phyloP scores from a whole-genome alignment of 768 basidiomycete species.

The Tulasnella sp. region DNA sequence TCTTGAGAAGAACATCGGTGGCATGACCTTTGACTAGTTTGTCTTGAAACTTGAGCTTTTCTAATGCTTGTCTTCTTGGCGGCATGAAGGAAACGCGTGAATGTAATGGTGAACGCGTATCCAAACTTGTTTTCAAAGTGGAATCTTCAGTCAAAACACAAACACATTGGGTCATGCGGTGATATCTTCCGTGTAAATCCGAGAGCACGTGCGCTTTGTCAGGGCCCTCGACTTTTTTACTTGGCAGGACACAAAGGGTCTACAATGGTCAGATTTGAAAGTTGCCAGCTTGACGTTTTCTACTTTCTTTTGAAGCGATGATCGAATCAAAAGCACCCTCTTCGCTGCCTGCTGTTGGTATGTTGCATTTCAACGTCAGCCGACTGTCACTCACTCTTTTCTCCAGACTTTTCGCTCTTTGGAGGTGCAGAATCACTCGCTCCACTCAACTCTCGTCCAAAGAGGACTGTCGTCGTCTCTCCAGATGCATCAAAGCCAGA shows the following conservation, averaged over 20 bases:
- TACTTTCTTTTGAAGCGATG: not conserved
- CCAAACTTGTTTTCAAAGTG: not conserved
- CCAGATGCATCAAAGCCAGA: conserved; percentile 24
- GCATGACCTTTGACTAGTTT: conserved; percentile 66
- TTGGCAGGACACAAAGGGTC: not conserved
- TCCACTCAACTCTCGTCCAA: conserved; percentile 31
- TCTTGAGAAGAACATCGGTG: conserved; percentile 75
- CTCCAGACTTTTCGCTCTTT: conserved; percentile 1
- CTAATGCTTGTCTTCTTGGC: conserved; percentile 1
- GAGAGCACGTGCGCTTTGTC: not conserved
- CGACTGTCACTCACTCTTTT: not conserved
- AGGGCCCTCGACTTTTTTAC: not conserved
- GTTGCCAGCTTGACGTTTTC: not conserved
- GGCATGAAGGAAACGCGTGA: no score
- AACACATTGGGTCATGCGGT: not conserved
- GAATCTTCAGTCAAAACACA: not conserved
- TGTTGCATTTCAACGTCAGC: not conserved
- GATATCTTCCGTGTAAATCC: not conserved
- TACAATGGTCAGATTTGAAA: not conserved
- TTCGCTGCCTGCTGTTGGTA: not conserved
- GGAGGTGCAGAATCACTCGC: not conserved
- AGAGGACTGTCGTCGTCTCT: conserved; percentile 36
- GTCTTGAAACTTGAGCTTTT: conserved; percentile 50
- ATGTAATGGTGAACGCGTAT: no score
- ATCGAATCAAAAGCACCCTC: not conserved